Evolutionary conservation across 2,329 filamentous ascomycete genomes (phyloP).

Genomic region (Colletotrichum melonis): DNA sequence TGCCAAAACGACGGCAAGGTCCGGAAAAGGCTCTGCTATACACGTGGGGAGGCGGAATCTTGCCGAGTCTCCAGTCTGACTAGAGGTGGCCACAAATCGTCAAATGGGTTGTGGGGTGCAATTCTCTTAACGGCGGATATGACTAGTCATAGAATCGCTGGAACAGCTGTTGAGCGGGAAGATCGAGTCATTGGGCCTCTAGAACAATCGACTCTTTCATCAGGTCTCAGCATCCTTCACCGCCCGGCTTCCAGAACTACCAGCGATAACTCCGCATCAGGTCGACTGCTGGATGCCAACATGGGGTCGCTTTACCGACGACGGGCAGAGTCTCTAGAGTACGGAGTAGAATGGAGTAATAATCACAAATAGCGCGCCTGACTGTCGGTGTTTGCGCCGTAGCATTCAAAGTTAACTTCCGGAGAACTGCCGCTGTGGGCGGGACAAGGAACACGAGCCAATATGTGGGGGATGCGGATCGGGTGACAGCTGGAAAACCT

Average conservation of each 20-base stretch:
- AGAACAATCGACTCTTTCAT: not conserved
- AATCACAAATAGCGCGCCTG: not conserved
- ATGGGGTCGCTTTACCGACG: not conserved
- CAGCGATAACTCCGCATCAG: not conserved
- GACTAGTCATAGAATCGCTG: constrained; percentile 14
- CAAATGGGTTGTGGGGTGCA: constrained; percentile 13
- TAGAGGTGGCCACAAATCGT: constrained; percentile 4
- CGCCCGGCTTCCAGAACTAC: not conserved
- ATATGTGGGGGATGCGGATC: constrained; percentile 26
- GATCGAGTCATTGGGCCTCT: constrained; percentile 18
- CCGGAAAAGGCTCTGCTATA: not conserved
- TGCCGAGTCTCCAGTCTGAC: constrained; percentile 8
- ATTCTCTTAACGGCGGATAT: not conserved
- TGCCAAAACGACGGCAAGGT: constrained; percentile 8
- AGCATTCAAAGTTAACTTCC: not conserved
- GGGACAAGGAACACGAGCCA: constrained; percentile 1
- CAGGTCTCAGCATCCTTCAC: not conserved
- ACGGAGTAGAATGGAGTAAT: not conserved
- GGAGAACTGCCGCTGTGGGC: constrained; percentile 15
- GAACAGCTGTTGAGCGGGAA: not conserved
- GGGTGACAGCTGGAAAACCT: constrained; percentile 31
- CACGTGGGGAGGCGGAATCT: constrained; percentile 13
- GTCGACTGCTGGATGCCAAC: not conserved
- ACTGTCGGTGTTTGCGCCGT: not conserved
- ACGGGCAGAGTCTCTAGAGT: not conserved